Conservation (phyloP, 2,329 filamentous ascomycete species). For the Penicillium sp. region DNA sequence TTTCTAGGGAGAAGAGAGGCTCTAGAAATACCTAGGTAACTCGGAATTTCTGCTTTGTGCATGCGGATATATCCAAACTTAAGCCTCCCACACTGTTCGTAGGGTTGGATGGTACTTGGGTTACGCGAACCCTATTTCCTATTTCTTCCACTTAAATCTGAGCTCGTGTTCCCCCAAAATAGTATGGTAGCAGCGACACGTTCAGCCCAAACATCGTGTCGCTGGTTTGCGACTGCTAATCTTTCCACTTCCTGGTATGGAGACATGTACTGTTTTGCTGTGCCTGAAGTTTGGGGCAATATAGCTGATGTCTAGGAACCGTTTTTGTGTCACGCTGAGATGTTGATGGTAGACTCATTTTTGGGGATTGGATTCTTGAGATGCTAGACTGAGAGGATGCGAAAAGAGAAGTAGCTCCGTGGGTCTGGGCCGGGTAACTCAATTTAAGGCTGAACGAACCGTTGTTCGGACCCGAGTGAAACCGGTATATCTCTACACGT, state of each 20-base stretch:
- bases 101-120: constrained; percentile 1
- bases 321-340: background rate
- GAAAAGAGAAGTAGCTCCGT: background rate
- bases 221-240: background rate
- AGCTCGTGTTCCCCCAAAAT: background rate
- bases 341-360: background rate
- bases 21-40: no score
- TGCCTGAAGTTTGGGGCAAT: background rate
- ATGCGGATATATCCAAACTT: background rate
- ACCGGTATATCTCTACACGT: background rate
- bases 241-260: background rate
- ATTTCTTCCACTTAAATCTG: background rate
- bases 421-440: background rate
- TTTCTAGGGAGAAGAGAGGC: background rate
- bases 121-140: constrained; percentile 8
- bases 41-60: background rate
- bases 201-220: background rate
- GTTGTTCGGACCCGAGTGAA: background rate
- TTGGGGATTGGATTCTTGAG: no score
- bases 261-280: background rate
- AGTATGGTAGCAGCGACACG: background rate
- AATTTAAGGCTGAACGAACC: background rate
- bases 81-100: constrained; percentile 1
- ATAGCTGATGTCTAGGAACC: background rate
- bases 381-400: background rate